phyloP scores from a whole-genome alignment of 306 rosid species.

The Quercus ilex region DNA sequence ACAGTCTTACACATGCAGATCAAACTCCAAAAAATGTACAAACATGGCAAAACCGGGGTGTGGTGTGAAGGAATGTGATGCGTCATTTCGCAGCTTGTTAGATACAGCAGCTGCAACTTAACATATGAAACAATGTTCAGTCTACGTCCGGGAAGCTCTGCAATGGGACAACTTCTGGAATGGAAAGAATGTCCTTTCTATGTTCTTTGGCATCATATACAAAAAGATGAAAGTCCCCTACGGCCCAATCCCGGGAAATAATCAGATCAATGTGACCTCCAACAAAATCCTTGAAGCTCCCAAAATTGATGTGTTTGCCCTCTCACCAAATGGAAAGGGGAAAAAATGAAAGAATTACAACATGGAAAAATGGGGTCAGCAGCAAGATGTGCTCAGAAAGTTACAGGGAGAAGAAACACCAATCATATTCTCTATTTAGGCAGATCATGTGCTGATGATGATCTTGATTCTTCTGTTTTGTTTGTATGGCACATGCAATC shows the following conservation, averaged over 20 bases:
- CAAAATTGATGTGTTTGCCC: slow-evolving; percentile 48
- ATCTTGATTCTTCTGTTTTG: slow-evolving; percentile 56
- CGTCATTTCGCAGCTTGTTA: slow-evolving; percentile 36
- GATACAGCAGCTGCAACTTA: slow-evolving; percentile 40
- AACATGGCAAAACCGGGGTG: slow-evolving; percentile 21
- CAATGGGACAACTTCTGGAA: not conserved
- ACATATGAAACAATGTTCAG: slow-evolving; percentile 26
- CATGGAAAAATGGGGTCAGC: slow-evolving; percentile 42
- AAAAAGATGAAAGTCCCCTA: slow-evolving; percentile 42
- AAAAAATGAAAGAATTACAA: slow-evolving; percentile 67
- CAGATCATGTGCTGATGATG: slow-evolving; percentile 53
- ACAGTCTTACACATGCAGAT: not conserved
- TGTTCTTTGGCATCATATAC: slow-evolving; percentile 37
- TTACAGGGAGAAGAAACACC: slow-evolving; percentile 36
- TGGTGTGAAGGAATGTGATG: slow-evolving; percentile 11
- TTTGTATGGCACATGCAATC: slow-evolving; percentile 90
- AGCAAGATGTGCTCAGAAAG: slow-evolving; percentile 46
- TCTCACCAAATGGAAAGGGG: slow-evolving; percentile 36
- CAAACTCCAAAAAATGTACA: slow-evolving; percentile 26
- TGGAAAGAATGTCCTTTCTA: slow-evolving; percentile 27
- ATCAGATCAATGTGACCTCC: slow-evolving; percentile 47
- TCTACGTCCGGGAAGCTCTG: slow-evolving; percentile 28
- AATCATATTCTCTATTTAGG: slow-evolving; percentile 21
- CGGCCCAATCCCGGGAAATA: slow-evolving; percentile 42
- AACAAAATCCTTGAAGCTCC: slow-evolving; percentile 48